Evolutionary conservation across 768 basidiomycete species (phyloP).

Genomic region (Calocera cornea): DNA sequence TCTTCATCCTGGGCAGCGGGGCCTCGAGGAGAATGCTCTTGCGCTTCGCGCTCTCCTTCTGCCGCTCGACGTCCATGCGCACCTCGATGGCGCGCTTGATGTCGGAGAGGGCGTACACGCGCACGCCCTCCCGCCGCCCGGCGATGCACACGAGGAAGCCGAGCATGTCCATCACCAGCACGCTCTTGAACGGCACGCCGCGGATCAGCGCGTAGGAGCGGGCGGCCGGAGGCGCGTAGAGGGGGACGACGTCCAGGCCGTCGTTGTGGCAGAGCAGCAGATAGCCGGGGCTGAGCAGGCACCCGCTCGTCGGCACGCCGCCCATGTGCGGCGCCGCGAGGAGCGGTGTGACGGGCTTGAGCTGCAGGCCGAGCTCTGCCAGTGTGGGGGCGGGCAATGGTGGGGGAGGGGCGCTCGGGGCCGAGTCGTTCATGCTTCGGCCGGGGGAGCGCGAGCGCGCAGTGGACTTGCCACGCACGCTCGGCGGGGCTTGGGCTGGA

Average conservation of each 20-base stretch:
- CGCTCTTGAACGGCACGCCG: slow-evolving; percentile 66
- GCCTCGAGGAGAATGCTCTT: slow-evolving; percentile 13
- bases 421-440: slow-evolving; percentile 16
- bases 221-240: slow-evolving; percentile 55
- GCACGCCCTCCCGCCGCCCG: slow-evolving; percentile 70
- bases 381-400: slow-evolving; percentile 55
- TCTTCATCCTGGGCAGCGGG: slow-evolving; percentile 8
- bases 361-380: slow-evolving; percentile 57
- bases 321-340: slow-evolving; percentile 64
- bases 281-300: slow-evolving; percentile 69
- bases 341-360: slow-evolving; percentile 52
- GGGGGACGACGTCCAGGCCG: slow-evolving; percentile 73
- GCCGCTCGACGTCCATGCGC: slow-evolving; percentile 68
- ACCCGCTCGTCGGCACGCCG: slow-evolving; percentile 60
- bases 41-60: slow-evolving; percentile 47
- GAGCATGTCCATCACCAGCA: slow-evolving; percentile 87
- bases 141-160: slow-evolving; percentile 85
- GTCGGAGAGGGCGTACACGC: slow-evolving; percentile 79
- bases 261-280: slow-evolving; percentile 74
- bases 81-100: slow-evolving; percentile 76
- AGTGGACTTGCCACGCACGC: slow-evolving; percentile 23
- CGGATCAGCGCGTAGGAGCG: slow-evolving; percentile 74
- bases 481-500: slow-evolving; percentile 22
- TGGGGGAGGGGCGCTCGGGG: slow-evolving; percentile 55
- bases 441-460: slow-evolving; percentile 41